These are phyloP conservation scores for Eutrema salsugineum DNA, from an alignment of 441 rosid species.

Conservation along the genomic window DNA sequence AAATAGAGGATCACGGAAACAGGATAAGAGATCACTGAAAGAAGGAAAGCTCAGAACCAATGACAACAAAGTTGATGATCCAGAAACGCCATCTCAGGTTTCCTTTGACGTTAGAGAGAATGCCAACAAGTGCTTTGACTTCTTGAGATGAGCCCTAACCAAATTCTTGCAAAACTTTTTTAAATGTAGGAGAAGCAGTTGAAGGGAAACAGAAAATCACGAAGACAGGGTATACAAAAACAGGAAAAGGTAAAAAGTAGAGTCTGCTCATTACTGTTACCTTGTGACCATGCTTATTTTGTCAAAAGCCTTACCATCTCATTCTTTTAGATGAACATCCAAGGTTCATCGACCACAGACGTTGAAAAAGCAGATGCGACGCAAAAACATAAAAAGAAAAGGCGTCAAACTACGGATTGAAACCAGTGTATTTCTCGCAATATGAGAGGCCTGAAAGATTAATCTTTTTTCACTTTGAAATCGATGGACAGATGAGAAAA, in stretches of 20 bases:
- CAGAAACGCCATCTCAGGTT: background rate
- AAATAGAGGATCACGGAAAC: slow-evolving; percentile 4
- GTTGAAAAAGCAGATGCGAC: background rate
- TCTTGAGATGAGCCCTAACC: background rate
- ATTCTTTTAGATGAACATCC: background rate
- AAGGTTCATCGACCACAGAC: background rate
- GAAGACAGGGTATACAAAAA: background rate
- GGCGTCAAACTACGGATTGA: slow-evolving; percentile 26
- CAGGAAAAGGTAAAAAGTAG: slow-evolving; percentile 12
- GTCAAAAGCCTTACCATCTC: background rate
- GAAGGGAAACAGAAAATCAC: background rate
- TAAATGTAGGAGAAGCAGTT: slow-evolving; percentile 7
- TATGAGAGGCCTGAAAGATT: background rate
- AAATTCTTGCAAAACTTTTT: background rate
- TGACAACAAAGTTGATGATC: background rate
- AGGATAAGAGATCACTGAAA: background rate
- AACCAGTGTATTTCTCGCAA: background rate
- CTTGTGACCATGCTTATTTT: background rate
- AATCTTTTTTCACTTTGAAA: background rate
- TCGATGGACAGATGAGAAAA: background rate
- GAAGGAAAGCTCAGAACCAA: background rate
- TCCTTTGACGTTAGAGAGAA: background rate
- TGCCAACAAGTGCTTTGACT: background rate
- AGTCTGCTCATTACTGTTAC: background rate
- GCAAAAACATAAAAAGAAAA: slow-evolving; percentile 15